Percentiles rank a stretch among this genome's conserved stretches.
These are phyloP conservation scores for Dactylellina parvicollis DNA, from an alignment of 2,329 filamentous ascomycete genomes.

Conservation along the genomic window DNA sequence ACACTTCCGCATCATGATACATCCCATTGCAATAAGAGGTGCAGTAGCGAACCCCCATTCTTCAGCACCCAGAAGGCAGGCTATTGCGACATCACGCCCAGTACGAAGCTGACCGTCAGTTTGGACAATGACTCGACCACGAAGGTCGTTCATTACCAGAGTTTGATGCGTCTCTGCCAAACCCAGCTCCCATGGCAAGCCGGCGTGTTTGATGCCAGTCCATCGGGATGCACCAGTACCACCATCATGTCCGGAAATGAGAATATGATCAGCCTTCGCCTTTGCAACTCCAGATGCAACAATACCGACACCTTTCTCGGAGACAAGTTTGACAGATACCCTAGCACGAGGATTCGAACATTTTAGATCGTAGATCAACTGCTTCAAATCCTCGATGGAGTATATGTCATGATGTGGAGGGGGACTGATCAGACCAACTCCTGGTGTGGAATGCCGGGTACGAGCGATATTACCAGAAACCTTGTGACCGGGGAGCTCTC, in stretches of 20 bases:
- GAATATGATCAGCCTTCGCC: constrained; percentile 94
- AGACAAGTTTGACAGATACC: constrained; percentile 96
- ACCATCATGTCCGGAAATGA: constrained; percentile 96
- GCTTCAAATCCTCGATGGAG: constrained; percentile 97
- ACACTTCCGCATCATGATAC: constrained; percentile 81
- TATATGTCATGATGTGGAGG: constrained; percentile 98
- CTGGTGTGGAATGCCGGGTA: constrained; percentile 93
- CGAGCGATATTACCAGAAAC: constrained; percentile 92
- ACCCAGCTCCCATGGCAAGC: constrained; percentile 95
- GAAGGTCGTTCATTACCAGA: constrained; percentile 90
- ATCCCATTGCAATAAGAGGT: constrained; percentile 94
- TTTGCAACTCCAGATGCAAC: constrained; percentile 97
- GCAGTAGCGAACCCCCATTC: constrained; percentile 97
- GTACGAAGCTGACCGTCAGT: constrained; percentile 94
- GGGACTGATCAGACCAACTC: constrained; percentile 93
- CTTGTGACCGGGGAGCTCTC: constrained; percentile 95
- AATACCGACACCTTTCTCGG: constrained; percentile 96
- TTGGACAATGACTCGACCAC: constrained; percentile 94
- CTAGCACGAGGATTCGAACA: constrained; percentile 91
- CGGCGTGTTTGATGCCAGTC: constrained; percentile 99
- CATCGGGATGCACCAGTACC: constrained; percentile 95
- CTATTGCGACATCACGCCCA: constrained; percentile 91
- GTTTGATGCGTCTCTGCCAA: constrained; percentile 98
- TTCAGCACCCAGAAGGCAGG: constrained; percentile 94
- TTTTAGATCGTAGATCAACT: constrained; percentile 96